These are phyloP conservation scores for Lentinula edodes DNA, from an alignment of 768 basidiomycete genomes.

Conservation along the genomic window DNA sequence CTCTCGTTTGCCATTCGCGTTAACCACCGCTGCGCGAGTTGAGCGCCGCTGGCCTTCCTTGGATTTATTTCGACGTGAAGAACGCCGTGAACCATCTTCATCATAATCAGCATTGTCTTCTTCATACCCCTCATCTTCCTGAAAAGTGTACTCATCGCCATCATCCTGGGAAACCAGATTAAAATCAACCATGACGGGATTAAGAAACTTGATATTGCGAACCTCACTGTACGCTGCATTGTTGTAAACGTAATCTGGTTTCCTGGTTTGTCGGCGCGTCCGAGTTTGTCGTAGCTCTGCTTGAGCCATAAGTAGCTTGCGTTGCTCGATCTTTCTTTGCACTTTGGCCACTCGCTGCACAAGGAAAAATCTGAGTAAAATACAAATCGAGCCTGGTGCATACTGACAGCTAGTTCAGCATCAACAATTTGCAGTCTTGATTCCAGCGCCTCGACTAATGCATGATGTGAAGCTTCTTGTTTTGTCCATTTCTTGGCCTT, in stretches of 20 bases:
- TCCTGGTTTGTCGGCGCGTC: slow-evolving; percentile 65
- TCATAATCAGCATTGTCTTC: slow-evolving; percentile 43
- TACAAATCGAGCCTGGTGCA: not conserved
- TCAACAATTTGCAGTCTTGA: slow-evolving; percentile 61
- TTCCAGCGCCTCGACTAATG: slow-evolving; percentile 59
- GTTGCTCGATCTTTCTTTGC: slow-evolving; percentile 66
- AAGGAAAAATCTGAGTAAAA: slow-evolving; percentile 9
- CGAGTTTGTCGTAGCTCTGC: slow-evolving; percentile 76
- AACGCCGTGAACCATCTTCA: slow-evolving; percentile 32
- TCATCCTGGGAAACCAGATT: slow-evolving; percentile 43
- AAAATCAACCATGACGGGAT: slow-evolving; percentile 14
- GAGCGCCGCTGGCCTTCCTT: slow-evolving; percentile 44
- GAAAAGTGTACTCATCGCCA: slow-evolving; percentile 59
- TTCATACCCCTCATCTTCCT: slow-evolving; percentile 65
- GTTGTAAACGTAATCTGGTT: slow-evolving; percentile 79
- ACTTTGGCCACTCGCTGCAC: slow-evolving; percentile 66
- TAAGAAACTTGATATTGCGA: slow-evolving; percentile 24
- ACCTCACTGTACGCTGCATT: slow-evolving; percentile 62
- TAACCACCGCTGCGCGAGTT: slow-evolving; percentile 41
- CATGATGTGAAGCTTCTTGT: slow-evolving; percentile 54
- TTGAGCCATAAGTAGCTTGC: slow-evolving; percentile 58
- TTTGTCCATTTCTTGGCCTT: slow-evolving; percentile 46
- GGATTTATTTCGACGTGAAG: slow-evolving; percentile 33
- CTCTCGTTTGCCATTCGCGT: slow-evolving; percentile 50
- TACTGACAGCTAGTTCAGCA: slow-evolving; percentile 65